Evolutionary conservation across 768 basidiomycete genomes (phyloP).

Genomic region (Tricholoma furcatifolium): DNA sequence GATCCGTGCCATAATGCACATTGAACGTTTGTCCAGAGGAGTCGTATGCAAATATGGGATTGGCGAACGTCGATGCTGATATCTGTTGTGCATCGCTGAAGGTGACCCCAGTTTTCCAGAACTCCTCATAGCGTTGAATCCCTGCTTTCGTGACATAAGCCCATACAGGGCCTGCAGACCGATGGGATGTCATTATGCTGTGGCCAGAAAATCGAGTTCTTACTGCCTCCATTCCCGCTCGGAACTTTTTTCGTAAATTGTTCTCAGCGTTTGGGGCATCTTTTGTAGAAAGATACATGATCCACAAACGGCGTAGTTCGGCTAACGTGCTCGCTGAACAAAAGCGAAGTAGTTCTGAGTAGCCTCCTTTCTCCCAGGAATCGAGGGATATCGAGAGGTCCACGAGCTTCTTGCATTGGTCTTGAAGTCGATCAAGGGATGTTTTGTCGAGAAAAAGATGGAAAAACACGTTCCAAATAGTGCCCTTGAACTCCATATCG

Average conservation of each 20-base stretch:
- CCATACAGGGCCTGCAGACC: slow-evolving; percentile 38
- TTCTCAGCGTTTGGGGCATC: slow-evolving; percentile 20
- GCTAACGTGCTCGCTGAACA: slow-evolving; percentile 35
- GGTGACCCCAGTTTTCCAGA: slow-evolving; percentile 43
- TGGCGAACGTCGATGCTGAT: slow-evolving; percentile 29
- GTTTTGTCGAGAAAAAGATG: slow-evolving; percentile 43
- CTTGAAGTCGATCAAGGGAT: slow-evolving; percentile 29
- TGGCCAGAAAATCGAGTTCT: neutral
- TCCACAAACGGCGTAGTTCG: slow-evolving; percentile 41
- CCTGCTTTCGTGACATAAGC: slow-evolving; percentile 12
- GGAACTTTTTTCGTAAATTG: slow-evolving; percentile 20
- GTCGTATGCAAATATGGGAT: slow-evolving; percentile 48
- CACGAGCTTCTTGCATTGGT: slow-evolving; percentile 39
- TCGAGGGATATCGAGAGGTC: slow-evolving; percentile 28
- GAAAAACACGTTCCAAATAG: slow-evolving; percentile 48
- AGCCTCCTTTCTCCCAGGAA: slow-evolving; percentile 39
- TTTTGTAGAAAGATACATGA: slow-evolving; percentile 29
- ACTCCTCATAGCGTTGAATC: slow-evolving; percentile 25
- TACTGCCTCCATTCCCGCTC: slow-evolving; percentile 17
- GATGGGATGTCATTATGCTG: slow-evolving; percentile 8
- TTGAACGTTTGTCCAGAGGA: slow-evolving; percentile 34
- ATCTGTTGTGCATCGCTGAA: slow-evolving; percentile 16
- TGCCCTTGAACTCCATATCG: slow-evolving; percentile 5
- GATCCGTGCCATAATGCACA: slow-evolving; percentile 46
- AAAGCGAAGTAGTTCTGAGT: slow-evolving; percentile 35